phyloP scores from a whole-genome alignment of 768 basidiomycete genomes.

The Naganishia onofrii region DNA sequence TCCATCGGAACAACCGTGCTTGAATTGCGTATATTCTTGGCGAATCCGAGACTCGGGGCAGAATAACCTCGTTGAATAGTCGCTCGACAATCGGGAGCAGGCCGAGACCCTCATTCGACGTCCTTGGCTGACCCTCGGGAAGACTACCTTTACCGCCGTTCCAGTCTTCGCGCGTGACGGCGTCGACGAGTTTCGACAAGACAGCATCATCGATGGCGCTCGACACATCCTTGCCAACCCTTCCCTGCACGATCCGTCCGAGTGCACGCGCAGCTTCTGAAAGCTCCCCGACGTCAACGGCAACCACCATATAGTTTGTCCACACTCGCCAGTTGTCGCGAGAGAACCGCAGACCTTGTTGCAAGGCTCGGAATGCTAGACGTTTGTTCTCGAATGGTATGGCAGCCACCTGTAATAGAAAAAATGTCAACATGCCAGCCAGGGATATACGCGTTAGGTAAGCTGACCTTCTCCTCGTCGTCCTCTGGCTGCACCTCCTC shows the following conservation, averaged over 20 bases:
- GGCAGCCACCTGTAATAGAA: conserved; percentile 30
- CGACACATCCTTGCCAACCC: conserved; percentile 56
- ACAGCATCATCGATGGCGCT: conserved; percentile 74
- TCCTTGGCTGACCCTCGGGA: conserved; percentile 49
- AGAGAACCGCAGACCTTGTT: conserved; percentile 76
- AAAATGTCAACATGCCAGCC: conserved; percentile 14
- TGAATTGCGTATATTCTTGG: conserved; percentile 78
- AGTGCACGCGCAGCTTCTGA: conserved; percentile 81
- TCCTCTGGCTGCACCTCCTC: conserved; percentile 2
- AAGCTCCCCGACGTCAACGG: conserved; percentile 88
- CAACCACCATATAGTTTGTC: conserved; percentile 92
- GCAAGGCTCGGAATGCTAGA: conserved; percentile 86
- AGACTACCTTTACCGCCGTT: conserved; percentile 38
- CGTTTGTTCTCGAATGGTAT: conserved; percentile 63
- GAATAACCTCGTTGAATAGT: conserved; percentile 72
- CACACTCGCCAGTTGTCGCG: conserved; percentile 98
- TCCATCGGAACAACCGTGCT: conserved; percentile 73
- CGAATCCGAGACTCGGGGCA: conserved; percentile 72
- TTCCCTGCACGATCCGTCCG: conserved; percentile 70
- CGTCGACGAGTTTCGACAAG: conserved; percentile 80
- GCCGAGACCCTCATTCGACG: conserved; percentile 66
- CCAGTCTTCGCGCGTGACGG: conserved; percentile 64
- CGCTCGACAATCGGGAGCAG: conserved; percentile 66
- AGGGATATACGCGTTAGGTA: background rate
- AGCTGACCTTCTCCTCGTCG: conserved; percentile 21